phyloP scores from a whole-genome alignment of 1,139 yeast genomes.

The Kodamaea sp. region DNA sequence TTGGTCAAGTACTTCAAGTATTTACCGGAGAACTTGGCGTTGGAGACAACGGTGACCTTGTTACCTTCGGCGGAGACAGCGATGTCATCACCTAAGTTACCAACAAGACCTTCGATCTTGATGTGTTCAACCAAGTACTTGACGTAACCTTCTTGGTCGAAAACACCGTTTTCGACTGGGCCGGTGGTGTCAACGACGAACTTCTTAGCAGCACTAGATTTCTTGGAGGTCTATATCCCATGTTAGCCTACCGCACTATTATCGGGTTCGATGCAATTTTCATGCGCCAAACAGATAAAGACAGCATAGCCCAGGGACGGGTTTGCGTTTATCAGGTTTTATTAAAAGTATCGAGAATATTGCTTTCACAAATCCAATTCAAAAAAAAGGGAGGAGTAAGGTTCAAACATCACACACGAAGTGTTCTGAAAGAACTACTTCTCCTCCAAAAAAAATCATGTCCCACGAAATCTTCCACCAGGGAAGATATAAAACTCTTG shows the following conservation, averaged over 20 bases:
- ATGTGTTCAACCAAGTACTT: conserved; percentile 98
- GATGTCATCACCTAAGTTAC: conserved; percentile 96
- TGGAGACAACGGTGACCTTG: conserved; percentile 85
- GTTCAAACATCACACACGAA: background rate
- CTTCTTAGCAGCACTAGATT: conserved; percentile 79
- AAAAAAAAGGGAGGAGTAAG: conserved; percentile 1
- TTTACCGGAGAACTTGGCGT: conserved; percentile 98
- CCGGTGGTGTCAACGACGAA: conserved; percentile 96
- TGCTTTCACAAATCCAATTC: conserved; percentile 8
- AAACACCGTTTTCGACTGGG: conserved; percentile 96
- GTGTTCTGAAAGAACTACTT: conserved; percentile 10
- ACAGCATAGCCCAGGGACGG: conserved; percentile 60
- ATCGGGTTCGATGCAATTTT: conserved; percentile 21
- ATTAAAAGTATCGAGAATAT: conserved; percentile 9
- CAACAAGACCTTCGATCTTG: conserved; percentile 96
- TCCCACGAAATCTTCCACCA: conserved; percentile 8
- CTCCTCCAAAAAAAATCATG: conserved; percentile 8
- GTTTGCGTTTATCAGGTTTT: conserved; percentile 24
- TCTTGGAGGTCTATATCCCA: conserved; percentile 69
- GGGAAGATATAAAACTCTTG: conserved; percentile 10
- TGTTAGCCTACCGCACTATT: conserved; percentile 66
- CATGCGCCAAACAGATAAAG: conserved; percentile 36
- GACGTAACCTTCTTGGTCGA: conserved; percentile 96
- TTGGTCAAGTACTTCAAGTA: conserved; percentile 99
- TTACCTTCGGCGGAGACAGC: conserved; percentile 82